A percentile compares a stretch with the other conserved stretches of the same genome.
Evolutionary conservation across 176 grass and related monocot genomes (phyloP).

Genomic region (Carex myosuroides): DNA sequence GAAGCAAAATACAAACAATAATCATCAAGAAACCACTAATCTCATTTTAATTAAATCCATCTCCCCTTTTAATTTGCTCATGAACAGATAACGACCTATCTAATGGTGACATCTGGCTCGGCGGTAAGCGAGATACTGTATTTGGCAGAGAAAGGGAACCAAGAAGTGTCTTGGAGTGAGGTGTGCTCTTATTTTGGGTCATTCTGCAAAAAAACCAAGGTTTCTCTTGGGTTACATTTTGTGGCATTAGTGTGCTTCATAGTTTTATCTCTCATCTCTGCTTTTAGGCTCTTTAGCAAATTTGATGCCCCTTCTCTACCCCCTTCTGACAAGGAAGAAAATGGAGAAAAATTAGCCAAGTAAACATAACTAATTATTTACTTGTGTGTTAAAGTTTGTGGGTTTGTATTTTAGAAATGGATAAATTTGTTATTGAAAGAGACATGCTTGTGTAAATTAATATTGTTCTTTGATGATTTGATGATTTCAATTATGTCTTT

Average conservation of each 20-base stretch:
- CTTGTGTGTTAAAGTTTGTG: not conserved
- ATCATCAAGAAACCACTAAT: not conserved
- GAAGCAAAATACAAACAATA: not conserved
- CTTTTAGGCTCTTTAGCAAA: constrained; percentile 54
- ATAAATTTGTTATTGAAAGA: not conserved
- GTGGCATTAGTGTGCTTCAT: constrained; percentile 67
- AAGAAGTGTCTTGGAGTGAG: constrained; percentile 75
- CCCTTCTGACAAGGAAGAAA: not conserved
- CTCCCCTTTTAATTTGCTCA: not conserved
- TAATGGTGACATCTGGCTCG: constrained; percentile 72
- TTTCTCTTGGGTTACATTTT: constrained; percentile 59
- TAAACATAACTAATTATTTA: not conserved
- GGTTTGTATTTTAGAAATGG: not conserved
- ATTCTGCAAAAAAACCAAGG: constrained; percentile 63
- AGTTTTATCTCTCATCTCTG: constrained; percentile 58
- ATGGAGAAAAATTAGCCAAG: not conserved
- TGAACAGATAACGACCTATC: constrained; percentile 49
- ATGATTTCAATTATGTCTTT: not conserved
- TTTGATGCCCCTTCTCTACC: constrained; percentile 23
- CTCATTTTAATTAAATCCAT: not conserved
- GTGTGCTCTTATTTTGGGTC: constrained; percentile 85
- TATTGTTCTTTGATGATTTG: not conserved
- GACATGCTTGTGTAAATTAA: not conserved
- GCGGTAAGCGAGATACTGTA: constrained; percentile 74
- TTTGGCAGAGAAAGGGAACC: constrained; percentile 53